Percentiles rank a stretch among this genome's conserved stretches.
These are phyloP conservation scores for Psidium friedrichsthalianum DNA, from an alignment of 345 rosid genomes.

Conservation along the genomic window DNA sequence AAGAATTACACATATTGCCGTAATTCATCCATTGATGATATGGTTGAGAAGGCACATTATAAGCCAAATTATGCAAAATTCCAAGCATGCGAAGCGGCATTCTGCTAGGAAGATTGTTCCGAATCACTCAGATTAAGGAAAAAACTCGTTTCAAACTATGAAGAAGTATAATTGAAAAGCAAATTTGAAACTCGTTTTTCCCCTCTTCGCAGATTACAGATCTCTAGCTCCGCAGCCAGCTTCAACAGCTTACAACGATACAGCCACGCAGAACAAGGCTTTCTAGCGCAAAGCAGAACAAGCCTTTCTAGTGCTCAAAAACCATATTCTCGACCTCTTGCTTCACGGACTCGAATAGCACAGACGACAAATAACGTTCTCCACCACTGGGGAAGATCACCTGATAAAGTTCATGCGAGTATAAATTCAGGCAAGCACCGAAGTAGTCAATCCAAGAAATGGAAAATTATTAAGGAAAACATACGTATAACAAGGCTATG, in stretches of 20 bases:
- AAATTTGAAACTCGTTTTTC: neutral
- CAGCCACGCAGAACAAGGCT: neutral
- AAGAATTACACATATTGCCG: too few relatives aligned
- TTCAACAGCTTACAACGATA: neutral
- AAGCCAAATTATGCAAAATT: too few relatives aligned
- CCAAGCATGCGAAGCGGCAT: too few relatives aligned
- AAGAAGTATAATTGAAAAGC: too few relatives aligned
- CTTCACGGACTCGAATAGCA: constrained; percentile 30
- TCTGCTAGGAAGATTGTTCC: too few relatives aligned
- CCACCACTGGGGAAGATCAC: constrained; percentile 50
- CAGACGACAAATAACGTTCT: constrained; percentile 40
- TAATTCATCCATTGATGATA: too few relatives aligned
- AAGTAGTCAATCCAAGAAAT: neutral
- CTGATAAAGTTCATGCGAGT: constrained; percentile 5
- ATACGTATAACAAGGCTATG: neutral
- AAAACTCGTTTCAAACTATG: too few relatives aligned
- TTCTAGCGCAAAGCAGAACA: neutral
- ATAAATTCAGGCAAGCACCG: neutral
- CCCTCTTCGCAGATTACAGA: neutral
- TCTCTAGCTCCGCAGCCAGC: neutral
- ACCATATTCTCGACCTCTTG: constrained; percentile 27
- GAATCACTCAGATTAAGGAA: too few relatives aligned
- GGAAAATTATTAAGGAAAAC: neutral
- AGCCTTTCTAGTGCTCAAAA: constrained; percentile 7
- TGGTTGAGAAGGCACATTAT: too few relatives aligned